Base-by-base conservation (phyloP, 148 eudicot genomes). In the Pharnaceum exiguum region DNA sequence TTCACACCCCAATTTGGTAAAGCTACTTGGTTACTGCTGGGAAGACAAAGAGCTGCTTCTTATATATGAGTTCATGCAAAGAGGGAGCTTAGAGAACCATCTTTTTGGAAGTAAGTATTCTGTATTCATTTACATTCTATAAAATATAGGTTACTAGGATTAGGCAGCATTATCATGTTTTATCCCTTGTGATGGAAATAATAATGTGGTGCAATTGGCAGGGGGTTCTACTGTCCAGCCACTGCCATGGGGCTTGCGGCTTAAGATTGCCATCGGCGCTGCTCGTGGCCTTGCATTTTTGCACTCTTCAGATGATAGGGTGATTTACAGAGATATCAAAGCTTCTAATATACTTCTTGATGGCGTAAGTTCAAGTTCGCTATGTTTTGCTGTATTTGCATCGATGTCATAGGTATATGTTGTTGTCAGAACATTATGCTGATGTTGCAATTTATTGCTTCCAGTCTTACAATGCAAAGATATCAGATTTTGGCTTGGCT, bases 1-100 rank as follows among this genome's bases (percentile, higher is more conserved):
- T 40, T 90, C 95, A 30, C 97, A 90, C 70, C 95, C 84, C 9
- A 90, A 90, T 67, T 75, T 90, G 48, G 95, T 86, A 10, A 90
- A 73, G 75, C 74, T 90, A 26, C 71, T 90, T 55, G 90, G 97
- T 13, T 90, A 82, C 68, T 82, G 86, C 52, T 77, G 71, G 80
- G 97, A 86, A 43, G 83, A 82, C 8, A 37, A 57, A 30, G 95
- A 90, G 65, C 69, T 90, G 23, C 73, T 90, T 22, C 95, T 90
- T 55, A 81, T 90, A 22, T 90, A 86, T 33, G 97, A 90, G 46
- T 86, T 75, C 57, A 76, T 90, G 95, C 89, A 76, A 42, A 77
- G 69, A 26, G 91, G 95, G 24, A 83, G 95, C 75, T 72, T 90
- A 61, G 97, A 90, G 48, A 82, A 86, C 65, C 97, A 86, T 62